These are phyloP conservation scores for Niveomyces coronatus DNA, from an alignment of 2,329 filamentous ascomycete species.

Conservation along the genomic window DNA sequence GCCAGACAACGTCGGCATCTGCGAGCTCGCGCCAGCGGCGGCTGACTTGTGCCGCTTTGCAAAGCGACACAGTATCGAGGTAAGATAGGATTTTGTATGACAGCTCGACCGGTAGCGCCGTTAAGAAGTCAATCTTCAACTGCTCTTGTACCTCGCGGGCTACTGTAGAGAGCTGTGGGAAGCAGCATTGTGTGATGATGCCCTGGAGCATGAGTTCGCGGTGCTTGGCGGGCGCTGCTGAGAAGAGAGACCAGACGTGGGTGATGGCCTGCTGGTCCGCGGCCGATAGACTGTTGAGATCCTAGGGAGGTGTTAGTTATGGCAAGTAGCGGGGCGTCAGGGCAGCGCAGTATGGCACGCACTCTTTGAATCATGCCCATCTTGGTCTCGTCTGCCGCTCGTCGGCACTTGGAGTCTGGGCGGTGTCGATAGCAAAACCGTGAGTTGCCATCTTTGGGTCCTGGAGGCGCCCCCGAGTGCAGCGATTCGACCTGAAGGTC, in stretches of 20 bases:
- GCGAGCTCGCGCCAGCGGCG: conserved; percentile 77
- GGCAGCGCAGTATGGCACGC: no score
- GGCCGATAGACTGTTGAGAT: conserved; percentile 70
- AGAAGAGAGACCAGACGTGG: conserved; percentile 97
- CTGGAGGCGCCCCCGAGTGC: conserved; percentile 11
- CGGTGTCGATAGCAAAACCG: conserved; percentile 94
- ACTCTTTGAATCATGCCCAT: conserved; percentile 92
- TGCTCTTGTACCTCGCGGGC: conserved; percentile 86
- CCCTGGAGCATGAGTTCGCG: conserved; percentile 94
- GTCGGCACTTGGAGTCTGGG: conserved; percentile 85
- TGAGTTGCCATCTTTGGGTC: conserved; percentile 54
- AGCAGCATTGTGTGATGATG: conserved; percentile 93
- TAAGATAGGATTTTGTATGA: conserved; percentile 89
- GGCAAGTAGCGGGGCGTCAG: not conserved
- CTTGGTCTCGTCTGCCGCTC: conserved; percentile 86
- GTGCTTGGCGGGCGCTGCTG: conserved; percentile 85
- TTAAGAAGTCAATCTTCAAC: conserved; percentile 94
- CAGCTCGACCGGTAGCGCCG: conserved; percentile 78
- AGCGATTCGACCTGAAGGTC: conserved; percentile 25
- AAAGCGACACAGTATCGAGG: conserved; percentile 87
- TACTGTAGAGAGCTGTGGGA: conserved; percentile 89
- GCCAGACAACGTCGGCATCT: conserved; percentile 96
- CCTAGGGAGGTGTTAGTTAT: conserved; percentile 37
- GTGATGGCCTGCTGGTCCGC: conserved; percentile 91
- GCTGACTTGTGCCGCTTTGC: conserved; percentile 92